Conservation (phyloP, 805 yeast genomes). For the Maudiozyma pseudohumilis region DNA sequence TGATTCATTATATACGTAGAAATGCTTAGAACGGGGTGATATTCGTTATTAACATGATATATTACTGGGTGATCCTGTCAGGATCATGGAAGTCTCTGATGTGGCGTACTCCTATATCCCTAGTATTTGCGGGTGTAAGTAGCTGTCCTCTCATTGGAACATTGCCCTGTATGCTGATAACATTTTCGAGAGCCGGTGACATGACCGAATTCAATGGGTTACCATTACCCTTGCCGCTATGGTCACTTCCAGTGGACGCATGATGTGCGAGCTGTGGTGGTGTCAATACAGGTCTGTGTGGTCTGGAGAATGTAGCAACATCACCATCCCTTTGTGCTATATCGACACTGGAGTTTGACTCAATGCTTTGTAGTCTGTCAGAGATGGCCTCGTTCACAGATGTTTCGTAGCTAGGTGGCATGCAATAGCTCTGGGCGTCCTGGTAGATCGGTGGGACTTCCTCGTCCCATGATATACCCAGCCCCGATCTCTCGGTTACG, state of each 20-base stretch:
- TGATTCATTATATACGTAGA: no score
- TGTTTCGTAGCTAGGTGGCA: conserved; percentile 73
- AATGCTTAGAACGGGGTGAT: no score
- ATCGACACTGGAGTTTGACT: conserved; percentile 1
- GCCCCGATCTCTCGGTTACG: conserved; percentile 83
- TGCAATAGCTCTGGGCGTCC: conserved; percentile 58
- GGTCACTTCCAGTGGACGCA: not conserved
- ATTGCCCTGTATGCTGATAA: conserved; percentile 27
- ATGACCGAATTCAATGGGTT: conserved; percentile 11
- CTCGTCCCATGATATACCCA: conserved; percentile 97
- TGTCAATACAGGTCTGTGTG: conserved; percentile 8
- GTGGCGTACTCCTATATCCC: conserved; percentile 16
- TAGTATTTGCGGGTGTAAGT: conserved; percentile 27
- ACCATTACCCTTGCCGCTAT: not conserved
- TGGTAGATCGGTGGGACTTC: conserved; percentile 97
- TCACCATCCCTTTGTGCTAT: conserved; percentile 1
- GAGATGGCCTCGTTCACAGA: conserved; percentile 2
- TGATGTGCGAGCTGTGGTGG: conserved; percentile 25
- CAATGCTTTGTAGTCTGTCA: not conserved
- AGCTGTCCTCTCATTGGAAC: conserved; percentile 17
- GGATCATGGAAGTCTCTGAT: conserved; percentile 23
- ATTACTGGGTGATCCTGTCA: conserved; percentile 27
- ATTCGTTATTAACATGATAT: no score
- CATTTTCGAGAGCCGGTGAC: conserved; percentile 20
- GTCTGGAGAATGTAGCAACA: not conserved